These are phyloP conservation scores for Colletotrichum aenigma DNA, from an alignment of 2,329 filamentous ascomycete genomes.

Conservation along the genomic window DNA sequence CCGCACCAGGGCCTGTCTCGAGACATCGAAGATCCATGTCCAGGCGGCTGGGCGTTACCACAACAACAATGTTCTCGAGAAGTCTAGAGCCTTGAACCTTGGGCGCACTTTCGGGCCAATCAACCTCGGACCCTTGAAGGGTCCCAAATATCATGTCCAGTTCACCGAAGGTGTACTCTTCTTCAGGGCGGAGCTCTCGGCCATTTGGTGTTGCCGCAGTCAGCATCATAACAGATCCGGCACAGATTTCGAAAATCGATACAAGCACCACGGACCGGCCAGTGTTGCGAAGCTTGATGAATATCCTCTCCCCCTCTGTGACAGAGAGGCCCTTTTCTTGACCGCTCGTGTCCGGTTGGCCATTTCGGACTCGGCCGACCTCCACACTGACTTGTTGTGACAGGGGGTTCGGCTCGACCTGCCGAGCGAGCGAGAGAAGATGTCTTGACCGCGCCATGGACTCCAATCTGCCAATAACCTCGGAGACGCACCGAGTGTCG, in stretches of 20 bases:
- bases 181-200: neutral
- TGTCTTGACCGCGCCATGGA: neutral
- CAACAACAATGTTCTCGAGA: neutral
- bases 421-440: neutral
- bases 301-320: neutral
- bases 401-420: neutral
- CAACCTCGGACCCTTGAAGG: neutral
- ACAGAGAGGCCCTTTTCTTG: neutral
- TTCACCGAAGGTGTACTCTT: neutral
- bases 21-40: neutral
- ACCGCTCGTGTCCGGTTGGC: neutral
- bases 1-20: neutral
- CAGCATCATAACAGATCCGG: neutral
- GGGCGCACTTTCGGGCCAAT: neutral
- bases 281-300: neutral
- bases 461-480: neutral
- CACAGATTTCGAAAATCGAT: neutral
- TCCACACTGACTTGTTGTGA: neutral
- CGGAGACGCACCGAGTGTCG: neutral
- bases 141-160: neutral
- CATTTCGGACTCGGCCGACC: neutral
- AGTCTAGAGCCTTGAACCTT: rapidly evolving
- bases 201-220: rapidly evolving
- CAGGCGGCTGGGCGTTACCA: neutral
- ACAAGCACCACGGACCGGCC: rapidly evolving